Evolutionary conservation across 2,329 filamentous ascomycete species (phyloP).

Genomic region (Teratosphaeria gauchensis): DNA sequence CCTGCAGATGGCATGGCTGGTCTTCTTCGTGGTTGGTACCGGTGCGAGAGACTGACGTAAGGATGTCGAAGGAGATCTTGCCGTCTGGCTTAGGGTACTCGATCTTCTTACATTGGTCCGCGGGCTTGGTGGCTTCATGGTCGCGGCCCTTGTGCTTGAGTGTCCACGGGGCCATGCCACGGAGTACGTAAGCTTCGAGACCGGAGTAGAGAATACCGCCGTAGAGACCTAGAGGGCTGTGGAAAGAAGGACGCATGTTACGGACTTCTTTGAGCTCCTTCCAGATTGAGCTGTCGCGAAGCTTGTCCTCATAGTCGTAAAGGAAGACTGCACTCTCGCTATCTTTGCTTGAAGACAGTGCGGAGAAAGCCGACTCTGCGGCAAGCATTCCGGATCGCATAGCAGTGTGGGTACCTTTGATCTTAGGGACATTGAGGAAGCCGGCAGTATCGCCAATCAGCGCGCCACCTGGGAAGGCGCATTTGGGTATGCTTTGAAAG

Average conservation of each 20-base stretch:
- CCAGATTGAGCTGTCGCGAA: slow-evolving; percentile 84
- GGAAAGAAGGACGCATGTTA: slow-evolving; percentile 96
- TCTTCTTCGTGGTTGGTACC: slow-evolving; percentile 99
- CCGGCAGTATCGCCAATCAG: slow-evolving; percentile 93
- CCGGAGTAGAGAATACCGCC: slow-evolving; percentile 90
- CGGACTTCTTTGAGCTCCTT: slow-evolving; percentile 88
- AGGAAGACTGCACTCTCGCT: slow-evolving; percentile 68
- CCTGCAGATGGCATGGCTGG: slow-evolving; percentile 90
- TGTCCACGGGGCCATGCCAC: slow-evolving; percentile 84
- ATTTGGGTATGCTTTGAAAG: slow-evolving; percentile 95
- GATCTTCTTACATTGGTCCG: slow-evolving; percentile 75
- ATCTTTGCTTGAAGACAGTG: slow-evolving; percentile 49
- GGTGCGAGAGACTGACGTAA: slow-evolving; percentile 89
- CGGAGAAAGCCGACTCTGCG: slow-evolving; percentile 78
- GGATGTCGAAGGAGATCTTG: slow-evolving; percentile 87
- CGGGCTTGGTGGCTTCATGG: slow-evolving; percentile 66
- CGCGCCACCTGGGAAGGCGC: slow-evolving; percentile 89
- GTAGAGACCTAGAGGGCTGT: slow-evolving; percentile 74
- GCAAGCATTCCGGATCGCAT: slow-evolving; percentile 98
- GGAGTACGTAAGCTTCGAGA: slow-evolving; percentile 78
- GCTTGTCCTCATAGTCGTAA: slow-evolving; percentile 83
- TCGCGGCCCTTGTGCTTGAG: slow-evolving; percentile 75
- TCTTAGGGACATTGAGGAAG: slow-evolving; percentile 94
- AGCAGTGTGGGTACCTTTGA: slow-evolving; percentile 95
- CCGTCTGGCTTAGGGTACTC: slow-evolving; percentile 96